A percentile compares a stretch with the other conserved stretches of the same genome.
Evolutionary conservation across 2,329 filamentous ascomycete genomes (phyloP).

Genomic region (Cladosporium sp.): DNA sequence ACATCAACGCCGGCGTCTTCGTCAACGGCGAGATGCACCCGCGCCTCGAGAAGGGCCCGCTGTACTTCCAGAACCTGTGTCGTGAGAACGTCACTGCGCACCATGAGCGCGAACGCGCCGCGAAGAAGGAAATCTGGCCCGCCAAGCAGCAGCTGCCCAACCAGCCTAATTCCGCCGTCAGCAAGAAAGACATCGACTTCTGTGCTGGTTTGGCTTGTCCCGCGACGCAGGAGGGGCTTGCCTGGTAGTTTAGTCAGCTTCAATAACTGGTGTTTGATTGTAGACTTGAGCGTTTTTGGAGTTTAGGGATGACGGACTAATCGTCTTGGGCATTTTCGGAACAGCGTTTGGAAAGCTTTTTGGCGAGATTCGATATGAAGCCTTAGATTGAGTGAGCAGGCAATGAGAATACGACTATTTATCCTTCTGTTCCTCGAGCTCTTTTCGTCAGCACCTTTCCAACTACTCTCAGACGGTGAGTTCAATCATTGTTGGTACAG

Average conservation of each 20-base stretch:
- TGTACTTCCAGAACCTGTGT: constrained; percentile 51
- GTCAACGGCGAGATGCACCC: constrained; percentile 59
- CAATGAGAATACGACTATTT: no score
- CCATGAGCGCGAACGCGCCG: constrained; percentile 40
- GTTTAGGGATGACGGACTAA: no score
- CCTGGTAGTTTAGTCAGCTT: constrained; percentile 17
- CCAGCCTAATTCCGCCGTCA: constrained; percentile 14
- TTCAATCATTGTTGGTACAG: no score
- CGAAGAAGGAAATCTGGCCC: constrained; percentile 48
- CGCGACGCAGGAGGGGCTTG: constrained; percentile 21
- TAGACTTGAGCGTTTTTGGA: no score
- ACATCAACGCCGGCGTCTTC: constrained; percentile 56
- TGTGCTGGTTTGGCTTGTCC: constrained; percentile 24
- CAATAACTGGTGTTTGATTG: no score
- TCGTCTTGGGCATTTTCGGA: neutral
- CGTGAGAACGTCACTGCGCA: constrained; percentile 45
- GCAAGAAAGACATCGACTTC: constrained; percentile 24
- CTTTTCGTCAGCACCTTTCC: no score
- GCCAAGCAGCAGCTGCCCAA: constrained; percentile 36
- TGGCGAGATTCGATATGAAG: neutral
- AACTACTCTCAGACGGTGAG: no score
- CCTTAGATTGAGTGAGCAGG: neutral
- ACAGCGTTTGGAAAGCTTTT: neutral
- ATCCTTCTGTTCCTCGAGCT: no score
- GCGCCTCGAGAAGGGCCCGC: constrained; percentile 50